These are phyloP conservation scores for Adansonia gregorii DNA, from an alignment of 441 rosid species.

Conservation along the genomic window DNA sequence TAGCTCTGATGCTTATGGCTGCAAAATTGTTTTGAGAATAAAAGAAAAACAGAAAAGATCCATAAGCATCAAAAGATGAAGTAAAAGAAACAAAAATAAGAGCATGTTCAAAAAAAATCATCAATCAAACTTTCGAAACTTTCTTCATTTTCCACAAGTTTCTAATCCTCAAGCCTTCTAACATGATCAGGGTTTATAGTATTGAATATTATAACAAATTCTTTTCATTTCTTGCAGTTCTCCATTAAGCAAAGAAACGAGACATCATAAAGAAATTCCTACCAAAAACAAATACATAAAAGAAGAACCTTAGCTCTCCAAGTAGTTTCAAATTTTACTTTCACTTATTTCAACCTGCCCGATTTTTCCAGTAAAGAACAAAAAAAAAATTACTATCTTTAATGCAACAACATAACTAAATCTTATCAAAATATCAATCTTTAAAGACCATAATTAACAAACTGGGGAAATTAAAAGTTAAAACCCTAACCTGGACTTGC, in stretches of 20 bases:
- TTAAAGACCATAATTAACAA: neutral
- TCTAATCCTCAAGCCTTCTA: neutral
- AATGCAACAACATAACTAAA: no score
- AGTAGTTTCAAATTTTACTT: constrained; percentile 11
- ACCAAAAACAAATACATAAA: neutral
- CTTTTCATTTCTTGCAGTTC: neutral
- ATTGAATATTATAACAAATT: neutral
- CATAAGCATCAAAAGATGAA: neutral
- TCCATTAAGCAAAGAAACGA: neutral
- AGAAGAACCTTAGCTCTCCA: neutral
- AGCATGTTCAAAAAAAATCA: neutral
- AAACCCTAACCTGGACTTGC: constrained; percentile 54
- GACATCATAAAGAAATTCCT: neutral
- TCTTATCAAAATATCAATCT: no score
- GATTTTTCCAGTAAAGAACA: neutral
- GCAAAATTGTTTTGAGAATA: constrained; percentile 24
- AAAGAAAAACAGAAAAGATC: neutral
- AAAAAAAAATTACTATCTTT: neutral
- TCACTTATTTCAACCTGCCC: neutral
- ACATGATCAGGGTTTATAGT: neutral
- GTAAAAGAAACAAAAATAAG: neutral
- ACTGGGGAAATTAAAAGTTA: neutral
- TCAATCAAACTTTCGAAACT: neutral
- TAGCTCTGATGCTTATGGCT: constrained; percentile 62
- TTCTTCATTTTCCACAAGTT: neutral